Evolutionary conservation across 495 filamentous ascomycete genomes (phyloP), one percentile per base, ranked within the genome.

Genomic region (Xylaria acuta): DNA sequence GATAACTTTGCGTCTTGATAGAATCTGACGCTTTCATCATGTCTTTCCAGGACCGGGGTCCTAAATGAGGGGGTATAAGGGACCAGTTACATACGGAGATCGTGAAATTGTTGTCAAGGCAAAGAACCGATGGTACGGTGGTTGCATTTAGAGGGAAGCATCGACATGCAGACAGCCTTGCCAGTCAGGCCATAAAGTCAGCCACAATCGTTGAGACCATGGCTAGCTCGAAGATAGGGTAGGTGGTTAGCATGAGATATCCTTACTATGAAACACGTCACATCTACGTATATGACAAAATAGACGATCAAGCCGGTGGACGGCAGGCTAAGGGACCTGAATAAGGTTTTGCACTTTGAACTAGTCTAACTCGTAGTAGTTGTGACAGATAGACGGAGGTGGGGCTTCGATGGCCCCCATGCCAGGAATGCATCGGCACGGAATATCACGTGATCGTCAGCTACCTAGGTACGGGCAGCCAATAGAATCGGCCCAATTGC

Each of bases 401-500:
- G 67, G 56, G 47, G 56, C 68, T 51, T 56, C 16, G 16, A 45
- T 25, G 45, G 11, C 53, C 71, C 53, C n/a, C n/a, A n/a, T n/a
- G n/a, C n/a, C n/a, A n/a, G n/a, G n/a, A 67, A 54, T 49, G 49
- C 64, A 67, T 72, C 47, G 67, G 71, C 56, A 3, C 67, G 51
- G 69, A 60, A 30, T 34, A 69, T 76, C 78, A 78, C 75, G 78
- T 81, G 78, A 81, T 63, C 0, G 0, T 20, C 34, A 60, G 70
- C 62, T 72, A 72, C 70, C 70, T 66, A 70, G 72, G 22, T 71
- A 41, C 43, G 51, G 60, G 22, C 62, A 40, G 68, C 84, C 83
- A 86, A 86, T 86, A 80, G 82, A 75, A 76, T 64, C 71, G 63
- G 36, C 64, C 69, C 83, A 84, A 85, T 85, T 86, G 80, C 40